Evolutionary conservation across 1,284 basidiomycete species (phyloP).

Genomic region (Clitocybe nebularis): DNA sequence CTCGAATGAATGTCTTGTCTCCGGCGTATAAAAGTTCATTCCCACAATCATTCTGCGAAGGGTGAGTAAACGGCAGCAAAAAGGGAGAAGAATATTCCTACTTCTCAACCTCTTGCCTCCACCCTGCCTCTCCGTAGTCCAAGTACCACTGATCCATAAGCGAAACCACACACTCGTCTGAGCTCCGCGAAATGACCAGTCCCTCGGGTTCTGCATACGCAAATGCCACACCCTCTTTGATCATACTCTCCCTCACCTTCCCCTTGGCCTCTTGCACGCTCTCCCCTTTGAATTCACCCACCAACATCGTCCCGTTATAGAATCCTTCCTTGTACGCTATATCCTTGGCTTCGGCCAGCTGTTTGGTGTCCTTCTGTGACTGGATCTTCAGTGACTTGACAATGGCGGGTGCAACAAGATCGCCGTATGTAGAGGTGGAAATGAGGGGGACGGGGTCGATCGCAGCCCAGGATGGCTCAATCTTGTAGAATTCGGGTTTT

Average conservation of each 20-base stretch:
- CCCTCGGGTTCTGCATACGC: slow-evolving; percentile 97
- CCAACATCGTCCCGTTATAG: slow-evolving; percentile 88
- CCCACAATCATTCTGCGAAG: slow-evolving; percentile 74
- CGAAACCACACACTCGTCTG: slow-evolving; percentile 96
- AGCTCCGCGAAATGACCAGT: slow-evolving; percentile 83
- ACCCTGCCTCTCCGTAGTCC: slow-evolving; percentile 91
- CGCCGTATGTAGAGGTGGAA: slow-evolving; percentile 86
- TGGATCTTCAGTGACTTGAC: slow-evolving; percentile 93
- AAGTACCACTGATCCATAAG: slow-evolving; percentile 99
- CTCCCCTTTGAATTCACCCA: slow-evolving; percentile 87
- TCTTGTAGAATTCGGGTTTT: slow-evolving; percentile 96
- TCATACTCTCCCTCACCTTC: slow-evolving; percentile 85
- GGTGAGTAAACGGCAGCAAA: slow-evolving; percentile 5
- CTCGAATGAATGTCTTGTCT: slow-evolving; percentile 92
- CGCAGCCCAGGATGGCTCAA: slow-evolving; percentile 87
- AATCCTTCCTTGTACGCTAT: slow-evolving; percentile 98
- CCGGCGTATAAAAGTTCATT: slow-evolving; percentile 89
- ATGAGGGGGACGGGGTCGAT: slow-evolving; percentile 89
- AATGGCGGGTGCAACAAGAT: slow-evolving; percentile 86
- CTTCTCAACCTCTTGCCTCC: slow-evolving; percentile 87
- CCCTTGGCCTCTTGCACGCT: slow-evolving; percentile 89
- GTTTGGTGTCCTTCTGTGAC: slow-evolving; percentile 91
- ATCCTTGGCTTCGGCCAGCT: slow-evolving; percentile 95
- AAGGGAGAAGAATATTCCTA: slow-evolving; percentile 34
- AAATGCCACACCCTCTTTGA: slow-evolving; percentile 76